Evolutionary conservation across 768 basidiomycete species (phyloP).

Genomic region (Amanita polypyramis): DNA sequence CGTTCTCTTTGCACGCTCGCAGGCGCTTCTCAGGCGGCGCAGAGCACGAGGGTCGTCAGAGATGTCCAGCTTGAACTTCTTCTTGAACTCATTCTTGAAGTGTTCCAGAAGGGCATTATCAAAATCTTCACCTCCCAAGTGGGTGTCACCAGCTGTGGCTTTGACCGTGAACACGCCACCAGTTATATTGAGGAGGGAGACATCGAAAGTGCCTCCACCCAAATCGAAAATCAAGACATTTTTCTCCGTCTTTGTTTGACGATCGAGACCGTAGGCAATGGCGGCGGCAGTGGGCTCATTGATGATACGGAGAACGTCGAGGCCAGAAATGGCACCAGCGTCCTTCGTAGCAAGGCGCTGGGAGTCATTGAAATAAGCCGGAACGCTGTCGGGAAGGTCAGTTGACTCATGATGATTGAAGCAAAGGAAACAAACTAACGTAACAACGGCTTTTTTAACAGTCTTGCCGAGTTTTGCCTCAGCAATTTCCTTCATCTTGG

Average conservation of each 20-base stretch:
- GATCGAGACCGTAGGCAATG: slow-evolving; percentile 97
- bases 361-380: slow-evolving; percentile 99
- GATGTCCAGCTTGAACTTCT: slow-evolving; percentile 94
- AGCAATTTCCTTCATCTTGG: slow-evolving; percentile 99
- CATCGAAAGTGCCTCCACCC: slow-evolving; percentile 99
- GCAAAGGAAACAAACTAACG: slow-evolving; percentile 41
- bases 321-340: slow-evolving; percentile 94
- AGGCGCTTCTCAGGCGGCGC: slow-evolving; percentile 90
- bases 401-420: slow-evolving; percentile 3
- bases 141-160: slow-evolving; percentile 98
- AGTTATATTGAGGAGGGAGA: slow-evolving; percentile 94
- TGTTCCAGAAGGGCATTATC: slow-evolving; percentile 96
- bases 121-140: slow-evolving; percentile 99
- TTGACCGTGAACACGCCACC: slow-evolving; percentile 99
- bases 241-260: slow-evolving; percentile 89
- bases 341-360: slow-evolving; percentile 99
- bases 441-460: slow-evolving; percentile 98
- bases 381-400: slow-evolving; percentile 45
- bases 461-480: slow-evolving; percentile 98
- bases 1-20: slow-evolving; percentile 99
- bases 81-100: slow-evolving; percentile 99
- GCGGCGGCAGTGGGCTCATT: slow-evolving; percentile 99
- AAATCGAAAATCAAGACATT: slow-evolving; percentile 99
- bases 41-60: slow-evolving; percentile 95
- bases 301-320: slow-evolving; percentile 99